These are phyloP conservation scores for Eleusine indica DNA, from an alignment of 176 grass and related monocot genomes.

Conservation along the genomic window DNA sequence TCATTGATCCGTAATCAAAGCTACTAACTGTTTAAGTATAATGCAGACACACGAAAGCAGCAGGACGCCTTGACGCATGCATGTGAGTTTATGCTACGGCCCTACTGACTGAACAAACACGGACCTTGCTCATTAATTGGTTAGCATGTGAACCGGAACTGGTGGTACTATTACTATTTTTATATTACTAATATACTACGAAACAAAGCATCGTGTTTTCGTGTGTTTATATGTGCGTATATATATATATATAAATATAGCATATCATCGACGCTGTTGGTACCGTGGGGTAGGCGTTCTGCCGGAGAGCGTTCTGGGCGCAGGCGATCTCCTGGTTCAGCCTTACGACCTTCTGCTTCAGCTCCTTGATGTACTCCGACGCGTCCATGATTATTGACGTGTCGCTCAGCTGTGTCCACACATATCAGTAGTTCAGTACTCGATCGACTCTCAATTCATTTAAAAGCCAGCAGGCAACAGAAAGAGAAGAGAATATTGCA, in stretches of 20 bases:
- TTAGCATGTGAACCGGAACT: constrained; percentile 13
- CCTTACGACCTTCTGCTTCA: constrained; percentile 93
- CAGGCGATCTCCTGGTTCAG: constrained; percentile 87
- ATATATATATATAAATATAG: neutral
- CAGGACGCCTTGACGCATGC: neutral
- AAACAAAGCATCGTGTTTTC: constrained; percentile 19
- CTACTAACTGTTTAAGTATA: constrained; percentile 2
- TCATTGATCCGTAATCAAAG: constrained; percentile 27
- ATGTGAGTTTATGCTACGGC: constrained; percentile 17
- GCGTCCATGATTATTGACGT: constrained; percentile 93
- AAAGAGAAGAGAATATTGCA: neutral
- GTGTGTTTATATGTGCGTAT: neutral
- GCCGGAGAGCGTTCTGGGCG: constrained; percentile 49
- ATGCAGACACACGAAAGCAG: neutral
- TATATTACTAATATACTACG: neutral
- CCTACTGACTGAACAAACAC: neutral
- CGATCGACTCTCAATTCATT: neutral
- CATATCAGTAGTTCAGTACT: neutral
- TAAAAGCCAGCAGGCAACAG: neutral
- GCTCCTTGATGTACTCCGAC: constrained; percentile 87
- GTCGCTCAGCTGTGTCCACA: constrained; percentile 60
- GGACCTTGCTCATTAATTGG: neutral
- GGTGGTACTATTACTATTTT: neutral
- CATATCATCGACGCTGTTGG: neutral
- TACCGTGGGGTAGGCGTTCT: constrained; percentile 50